phyloP scores from a whole-genome alignment of 805 yeast genomes.

The Saturnispora ahearnii region DNA sequence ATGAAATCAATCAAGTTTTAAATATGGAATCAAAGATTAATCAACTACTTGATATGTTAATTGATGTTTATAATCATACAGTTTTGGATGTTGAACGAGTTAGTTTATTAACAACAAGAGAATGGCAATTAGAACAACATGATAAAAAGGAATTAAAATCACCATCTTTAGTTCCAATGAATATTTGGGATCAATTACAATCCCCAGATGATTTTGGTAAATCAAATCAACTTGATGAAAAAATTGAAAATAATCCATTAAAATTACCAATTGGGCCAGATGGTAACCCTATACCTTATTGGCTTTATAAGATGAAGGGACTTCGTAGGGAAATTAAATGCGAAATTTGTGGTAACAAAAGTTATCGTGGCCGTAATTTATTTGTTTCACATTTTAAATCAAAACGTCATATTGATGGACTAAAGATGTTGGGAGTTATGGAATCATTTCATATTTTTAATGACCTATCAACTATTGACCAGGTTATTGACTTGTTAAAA shows the following conservation, averaged over 20 bases:
- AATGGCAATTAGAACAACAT: slow-evolving; percentile 47
- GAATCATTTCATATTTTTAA: slow-evolving; percentile 39
- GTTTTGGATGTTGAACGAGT: slow-evolving; percentile 55
- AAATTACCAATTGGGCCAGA: slow-evolving; percentile 77
- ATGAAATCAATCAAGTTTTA: background rate
- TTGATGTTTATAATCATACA: slow-evolving; percentile 39
- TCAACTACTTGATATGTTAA: slow-evolving; percentile 19
- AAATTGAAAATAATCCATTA: slow-evolving; percentile 34
- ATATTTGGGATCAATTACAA: slow-evolving; percentile 12
- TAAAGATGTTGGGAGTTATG: slow-evolving; percentile 65
- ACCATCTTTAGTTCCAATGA: slow-evolving; percentile 2
- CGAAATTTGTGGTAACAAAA: slow-evolving; percentile 75
- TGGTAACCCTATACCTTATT: slow-evolving; percentile 85
- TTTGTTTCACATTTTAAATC: slow-evolving; percentile 73
- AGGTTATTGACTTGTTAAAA: slow-evolving; percentile 52
- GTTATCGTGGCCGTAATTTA: slow-evolving; percentile 62
- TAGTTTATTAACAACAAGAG: slow-evolving; percentile 61
- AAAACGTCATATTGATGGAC: slow-evolving; percentile 61
- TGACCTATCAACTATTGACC: slow-evolving; percentile 58
- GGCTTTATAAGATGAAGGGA: slow-evolving; percentile 90
- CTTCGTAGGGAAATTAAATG: slow-evolving; percentile 62
- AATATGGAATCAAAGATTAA: background rate
- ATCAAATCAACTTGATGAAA: slow-evolving; percentile 25
- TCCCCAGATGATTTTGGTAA: slow-evolving; percentile 15
- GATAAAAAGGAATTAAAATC: slow-evolving; percentile 19